Percentiles rank a stretch among this genome's conserved stretches.
Evolutionary conservation across 257 asterid genomes (phyloP).

Genomic region (Rauvolfia tetraphylla): DNA sequence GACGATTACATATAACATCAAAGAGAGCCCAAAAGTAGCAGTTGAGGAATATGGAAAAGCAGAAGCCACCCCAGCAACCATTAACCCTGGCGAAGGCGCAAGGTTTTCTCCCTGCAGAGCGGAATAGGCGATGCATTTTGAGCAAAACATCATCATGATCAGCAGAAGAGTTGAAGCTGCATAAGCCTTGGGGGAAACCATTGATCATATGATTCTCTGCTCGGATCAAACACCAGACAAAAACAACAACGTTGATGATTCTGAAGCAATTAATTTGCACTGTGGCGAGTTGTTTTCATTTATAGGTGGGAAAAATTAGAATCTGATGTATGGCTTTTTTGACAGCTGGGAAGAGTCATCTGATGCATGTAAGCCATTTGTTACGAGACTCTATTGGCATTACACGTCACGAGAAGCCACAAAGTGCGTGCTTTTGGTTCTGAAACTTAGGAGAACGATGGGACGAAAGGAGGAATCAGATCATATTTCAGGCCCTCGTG

Average conservation of each 20-base stretch:
- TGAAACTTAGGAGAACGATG: background rate
- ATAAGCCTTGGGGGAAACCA: constrained; percentile 2
- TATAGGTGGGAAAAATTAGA: background rate
- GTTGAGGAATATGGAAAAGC: background rate
- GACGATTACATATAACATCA: background rate
- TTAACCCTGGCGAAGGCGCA: constrained; percentile 14
- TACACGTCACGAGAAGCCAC: background rate
- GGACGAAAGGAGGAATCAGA: background rate
- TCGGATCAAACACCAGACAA: background rate
- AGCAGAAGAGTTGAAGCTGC: constrained; percentile 8
- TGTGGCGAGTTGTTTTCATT: background rate
- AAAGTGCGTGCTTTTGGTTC: background rate
- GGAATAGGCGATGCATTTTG: constrained; percentile 3
- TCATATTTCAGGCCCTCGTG: background rate
- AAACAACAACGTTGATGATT: background rate
- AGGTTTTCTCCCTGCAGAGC: background rate
- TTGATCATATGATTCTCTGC: background rate
- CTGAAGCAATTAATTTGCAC: background rate
- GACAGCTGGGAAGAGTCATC: background rate
- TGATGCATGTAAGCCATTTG: constrained; percentile 13
- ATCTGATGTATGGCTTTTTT: background rate
- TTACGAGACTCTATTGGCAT: background rate
- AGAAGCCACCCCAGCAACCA: constrained; percentile 1
- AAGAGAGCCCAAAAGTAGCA: background rate
- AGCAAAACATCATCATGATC: background rate